Percentiles rank a stretch among this genome's conserved stretches.
Conservation (phyloP, 169 alveolate species). For the Eimeria zaria region DNA sequence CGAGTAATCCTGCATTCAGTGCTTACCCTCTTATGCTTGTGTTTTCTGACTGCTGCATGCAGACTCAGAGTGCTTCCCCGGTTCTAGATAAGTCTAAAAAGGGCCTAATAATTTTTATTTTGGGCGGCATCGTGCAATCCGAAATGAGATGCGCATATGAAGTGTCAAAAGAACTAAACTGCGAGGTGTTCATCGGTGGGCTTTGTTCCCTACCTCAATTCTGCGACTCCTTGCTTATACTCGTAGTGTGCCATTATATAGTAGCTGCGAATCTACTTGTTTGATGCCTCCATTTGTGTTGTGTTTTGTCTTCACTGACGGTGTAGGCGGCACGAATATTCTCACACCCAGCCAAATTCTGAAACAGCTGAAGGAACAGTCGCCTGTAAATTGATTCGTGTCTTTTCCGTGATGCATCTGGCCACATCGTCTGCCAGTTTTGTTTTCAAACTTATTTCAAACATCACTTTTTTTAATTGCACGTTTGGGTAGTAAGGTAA, state of each 20-base stretch:
- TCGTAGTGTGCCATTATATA: not conserved
- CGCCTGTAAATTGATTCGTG: not conserved
- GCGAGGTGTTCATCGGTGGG: slow-evolving; percentile 83
- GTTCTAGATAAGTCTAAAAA: slow-evolving; percentile 26
- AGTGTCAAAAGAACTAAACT: slow-evolving; percentile 78
- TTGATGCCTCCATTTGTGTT: not conserved
- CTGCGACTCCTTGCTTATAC: not conserved
- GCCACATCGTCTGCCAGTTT: not conserved
- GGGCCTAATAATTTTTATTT: slow-evolving; percentile 72
- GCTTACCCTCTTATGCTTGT: not conserved
- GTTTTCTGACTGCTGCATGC: not conserved
- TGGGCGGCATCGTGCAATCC: slow-evolving; percentile 83
- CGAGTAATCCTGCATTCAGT: not conserved
- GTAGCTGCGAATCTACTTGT: not conserved
- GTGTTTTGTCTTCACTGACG: not conserved
- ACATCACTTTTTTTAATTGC: not conserved
- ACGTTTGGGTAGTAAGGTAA: not conserved
- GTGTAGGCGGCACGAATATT: slow-evolving; percentile 54
- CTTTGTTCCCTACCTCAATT: not conserved
- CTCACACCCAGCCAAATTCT: slow-evolving; percentile 66
- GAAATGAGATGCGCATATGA: slow-evolving; percentile 86
- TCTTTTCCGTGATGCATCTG: not conserved
- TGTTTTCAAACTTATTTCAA: not conserved
- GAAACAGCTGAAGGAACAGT: slow-evolving; percentile 50
- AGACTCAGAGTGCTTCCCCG: slow-evolving; percentile 26